A percentile compares a stretch with the other conserved stretches of the same genome.
phyloP scores from a whole-genome alignment of 2,329 filamentous ascomycete species.

The Domatiomyces catenatus region DNA sequence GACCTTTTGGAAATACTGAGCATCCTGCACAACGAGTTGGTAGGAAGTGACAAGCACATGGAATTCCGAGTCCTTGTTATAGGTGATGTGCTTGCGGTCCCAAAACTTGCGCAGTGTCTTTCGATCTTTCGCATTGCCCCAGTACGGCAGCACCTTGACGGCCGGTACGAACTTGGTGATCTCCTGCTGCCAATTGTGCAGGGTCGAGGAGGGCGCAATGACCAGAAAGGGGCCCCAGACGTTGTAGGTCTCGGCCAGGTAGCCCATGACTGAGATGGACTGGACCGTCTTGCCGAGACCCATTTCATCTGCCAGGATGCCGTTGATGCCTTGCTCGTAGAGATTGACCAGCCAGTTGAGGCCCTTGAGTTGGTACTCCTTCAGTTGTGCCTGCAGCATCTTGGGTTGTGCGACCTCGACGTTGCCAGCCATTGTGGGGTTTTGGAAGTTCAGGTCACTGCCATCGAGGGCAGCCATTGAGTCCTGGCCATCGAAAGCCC shows the following conservation, averaged over 20 bases:
- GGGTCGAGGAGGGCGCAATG: slow-evolving; percentile 84
- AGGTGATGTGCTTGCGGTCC: slow-evolving; percentile 95
- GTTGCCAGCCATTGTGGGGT: slow-evolving; percentile 84
- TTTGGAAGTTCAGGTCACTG: slow-evolving; percentile 99
- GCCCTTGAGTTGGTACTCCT: slow-evolving; percentile 97
- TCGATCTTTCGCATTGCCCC: slow-evolving; percentile 84
- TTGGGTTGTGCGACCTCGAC: slow-evolving; percentile 90
- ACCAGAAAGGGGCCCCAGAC: slow-evolving; percentile 98
- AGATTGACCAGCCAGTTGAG: slow-evolving; percentile 98
- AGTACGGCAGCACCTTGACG: slow-evolving; percentile 92
- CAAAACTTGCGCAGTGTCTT: slow-evolving; percentile 97
- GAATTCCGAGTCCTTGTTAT: slow-evolving; percentile 83
- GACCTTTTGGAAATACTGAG: slow-evolving; percentile 97
- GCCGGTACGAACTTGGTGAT: slow-evolving; percentile 87
- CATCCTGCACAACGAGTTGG: slow-evolving; percentile 88
- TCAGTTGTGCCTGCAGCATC: slow-evolving; percentile 82
- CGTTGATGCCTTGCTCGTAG: slow-evolving; percentile 99
- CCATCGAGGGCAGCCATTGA: slow-evolving; percentile 67
- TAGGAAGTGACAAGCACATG: slow-evolving; percentile 95
- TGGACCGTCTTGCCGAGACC: slow-evolving; percentile 98
- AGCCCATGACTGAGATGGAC: slow-evolving; percentile 98
- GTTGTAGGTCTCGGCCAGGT: slow-evolving; percentile 90
- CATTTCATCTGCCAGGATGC: slow-evolving; percentile 97
- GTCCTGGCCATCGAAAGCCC: slow-evolving; percentile 65
- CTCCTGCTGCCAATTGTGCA: slow-evolving; percentile 99